Evolutionary conservation across 2,329 filamentous ascomycete genomes (phyloP).

Genomic region (Talaromyces sp.): DNA sequence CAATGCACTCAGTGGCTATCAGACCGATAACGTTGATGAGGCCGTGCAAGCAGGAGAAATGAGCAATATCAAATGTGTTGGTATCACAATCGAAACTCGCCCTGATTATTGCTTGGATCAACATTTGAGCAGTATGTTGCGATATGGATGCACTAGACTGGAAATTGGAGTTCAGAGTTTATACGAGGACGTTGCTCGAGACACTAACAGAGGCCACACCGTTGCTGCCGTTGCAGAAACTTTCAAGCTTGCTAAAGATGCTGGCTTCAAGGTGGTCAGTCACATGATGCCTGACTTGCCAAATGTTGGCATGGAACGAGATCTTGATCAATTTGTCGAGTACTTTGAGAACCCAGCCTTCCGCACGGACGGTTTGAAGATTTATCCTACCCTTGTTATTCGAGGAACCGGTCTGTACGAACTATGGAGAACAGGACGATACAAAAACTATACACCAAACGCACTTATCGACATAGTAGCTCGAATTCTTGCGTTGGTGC

Average conservation of each 20-base stretch:
- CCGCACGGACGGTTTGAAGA: slow-evolving; percentile 93
- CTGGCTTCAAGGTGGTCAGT: slow-evolving; percentile 96
- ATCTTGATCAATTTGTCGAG: slow-evolving; percentile 93
- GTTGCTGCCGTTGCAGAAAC: slow-evolving; percentile 94
- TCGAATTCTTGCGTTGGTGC: slow-evolving; percentile 89
- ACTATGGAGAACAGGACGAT: slow-evolving; percentile 91
- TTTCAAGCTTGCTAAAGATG: slow-evolving; percentile 94
- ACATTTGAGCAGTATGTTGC: slow-evolving; percentile 92
- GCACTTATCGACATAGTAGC: slow-evolving; percentile 93
- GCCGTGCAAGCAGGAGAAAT: slow-evolving; percentile 91
- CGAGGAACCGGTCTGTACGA: slow-evolving; percentile 95
- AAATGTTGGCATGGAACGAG: slow-evolving; percentile 97
- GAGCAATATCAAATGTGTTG: slow-evolving; percentile 96
- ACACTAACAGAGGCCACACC: slow-evolving; percentile 95
- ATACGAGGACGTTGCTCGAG: slow-evolving; percentile 96
- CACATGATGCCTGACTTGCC: slow-evolving; percentile 99
- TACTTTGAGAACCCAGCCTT: slow-evolving; percentile 98
- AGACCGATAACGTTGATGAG: slow-evolving; percentile 90
- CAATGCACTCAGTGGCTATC: slow-evolving; percentile 94
- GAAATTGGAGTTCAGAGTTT: slow-evolving; percentile 95
- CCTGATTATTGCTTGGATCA: slow-evolving; percentile 95
- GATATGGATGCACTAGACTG: slow-evolving; percentile 93
- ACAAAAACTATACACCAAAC: slow-evolving; percentile 98
- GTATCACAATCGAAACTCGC: slow-evolving; percentile 95
- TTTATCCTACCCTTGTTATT: slow-evolving; percentile 96